Evolutionary conservation across 495 filamentous ascomycete species (phyloP), one percentile per base, ranked within the genome.

Genomic region (Bacidia gigantensis): DNA sequence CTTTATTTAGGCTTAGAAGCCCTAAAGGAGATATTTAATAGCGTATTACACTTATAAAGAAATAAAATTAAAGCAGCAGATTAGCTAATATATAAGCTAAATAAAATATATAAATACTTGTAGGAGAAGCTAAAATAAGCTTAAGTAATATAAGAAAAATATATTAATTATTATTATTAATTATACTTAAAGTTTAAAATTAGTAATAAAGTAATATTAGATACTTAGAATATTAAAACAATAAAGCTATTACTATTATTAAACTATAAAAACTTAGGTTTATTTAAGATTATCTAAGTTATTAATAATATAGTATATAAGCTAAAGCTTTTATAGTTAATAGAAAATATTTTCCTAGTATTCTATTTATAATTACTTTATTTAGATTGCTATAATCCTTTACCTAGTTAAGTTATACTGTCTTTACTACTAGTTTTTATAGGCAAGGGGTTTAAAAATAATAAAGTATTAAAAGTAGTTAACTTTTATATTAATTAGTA

Each of bases 271-370:
- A 44, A 44, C 17, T 44, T 48, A 26, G 7, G 10, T 23, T 23
- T 25, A 48, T 48, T 48, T 48, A 48, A 48, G 20, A n/a, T 48
- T 29, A n/a, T 48, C 7, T 23, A 48, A 48, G 12, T 23, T 5
- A 48, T 23, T 48, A 48, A 48, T n/a, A 5, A 25, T 48, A 9
- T 7, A 5, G 20, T 44, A 9, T 44, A 44, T 44, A 44, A 44
- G 5, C 26, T 48, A 22, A 48, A 48, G 10, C 11, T 48, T 9
- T 48, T 48, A 23, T 23, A 48, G 12, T 48, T 25, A 5, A 29
- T 25, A 24, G 5, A 26, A 23, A 18, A 25, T 22, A 10, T 14
- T 22, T 48, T 22, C 7, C 26, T 48, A 48, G 22, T 24, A 3
- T 48, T 48, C 10, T 22, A 48, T n/a, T 25, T 23, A 25, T 48